phyloP scores from a whole-genome alignment of 306 rosid genomes.

The Medicago lupulina region DNA sequence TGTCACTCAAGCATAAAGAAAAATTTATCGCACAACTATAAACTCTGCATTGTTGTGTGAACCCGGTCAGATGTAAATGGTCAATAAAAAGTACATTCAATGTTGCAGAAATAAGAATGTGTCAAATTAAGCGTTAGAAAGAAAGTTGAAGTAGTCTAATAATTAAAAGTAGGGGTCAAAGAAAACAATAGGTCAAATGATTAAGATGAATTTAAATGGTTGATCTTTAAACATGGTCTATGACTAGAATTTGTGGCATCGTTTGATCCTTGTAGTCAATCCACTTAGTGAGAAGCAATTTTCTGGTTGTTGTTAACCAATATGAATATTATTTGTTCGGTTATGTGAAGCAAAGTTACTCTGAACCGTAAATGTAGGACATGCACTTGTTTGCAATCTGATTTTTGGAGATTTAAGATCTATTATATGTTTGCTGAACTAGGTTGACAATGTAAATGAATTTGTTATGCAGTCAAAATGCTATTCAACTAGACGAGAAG shows the following conservation, averaged over 20 bases:
- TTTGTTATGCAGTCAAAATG: conserved; percentile 73
- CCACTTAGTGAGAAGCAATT: not conserved
- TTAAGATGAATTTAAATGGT: conserved; percentile 2
- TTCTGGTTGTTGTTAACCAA: not conserved
- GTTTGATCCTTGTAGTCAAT: not conserved
- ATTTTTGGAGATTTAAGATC: conserved; percentile 21
- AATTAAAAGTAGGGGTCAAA: conserved; percentile 3
- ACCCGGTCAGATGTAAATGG: not conserved
- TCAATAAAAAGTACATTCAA: not conserved
- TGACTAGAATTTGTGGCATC: not conserved
- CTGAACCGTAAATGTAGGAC: conserved; percentile 22
- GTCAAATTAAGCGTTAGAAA: not conserved
- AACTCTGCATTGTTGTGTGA: not conserved
- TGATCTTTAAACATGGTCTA: not conserved
- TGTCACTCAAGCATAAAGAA: not conserved
- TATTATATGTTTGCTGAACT: conserved; percentile 20
- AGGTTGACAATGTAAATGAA: conserved; percentile 35
- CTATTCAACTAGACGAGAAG: conserved; percentile 82
- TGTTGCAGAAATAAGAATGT: not conserved
- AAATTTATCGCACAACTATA: not conserved
- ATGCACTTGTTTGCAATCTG: conserved; percentile 31
- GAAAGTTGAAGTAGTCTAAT: conserved; percentile 1
- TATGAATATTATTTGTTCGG: conserved; percentile 2
- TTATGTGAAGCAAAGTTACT: conserved; percentile 20
- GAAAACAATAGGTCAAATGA: not conserved